Evolutionary conservation across 768 basidiomycete genomes (phyloP).

Genomic region (Pleurotus eryngii): DNA sequence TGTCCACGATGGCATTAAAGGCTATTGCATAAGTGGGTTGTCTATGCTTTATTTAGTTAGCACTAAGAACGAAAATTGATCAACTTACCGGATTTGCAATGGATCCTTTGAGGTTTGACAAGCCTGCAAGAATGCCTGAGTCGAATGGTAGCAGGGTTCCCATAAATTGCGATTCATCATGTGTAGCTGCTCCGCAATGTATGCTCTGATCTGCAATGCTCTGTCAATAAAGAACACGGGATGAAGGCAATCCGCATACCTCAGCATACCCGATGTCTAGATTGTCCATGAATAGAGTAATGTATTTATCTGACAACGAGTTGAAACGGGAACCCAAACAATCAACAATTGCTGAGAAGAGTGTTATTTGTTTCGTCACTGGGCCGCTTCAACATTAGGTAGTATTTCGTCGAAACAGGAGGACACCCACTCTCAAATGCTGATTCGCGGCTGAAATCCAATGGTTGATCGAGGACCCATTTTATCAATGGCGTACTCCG

Average conservation of each 20-base stretch:
- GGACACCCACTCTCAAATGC: conserved; percentile 73
- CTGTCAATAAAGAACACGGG: background rate
- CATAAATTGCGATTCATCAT: conserved; percentile 58
- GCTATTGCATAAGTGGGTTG: conserved; percentile 52
- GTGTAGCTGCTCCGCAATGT: conserved; percentile 66
- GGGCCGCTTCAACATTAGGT: conserved; percentile 9
- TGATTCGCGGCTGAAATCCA: conserved; percentile 83
- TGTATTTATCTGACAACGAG: conserved; percentile 62
- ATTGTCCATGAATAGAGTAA: conserved; percentile 69
- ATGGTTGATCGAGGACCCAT: conserved; percentile 71
- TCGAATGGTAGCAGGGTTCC: conserved; percentile 63
- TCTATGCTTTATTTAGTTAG: conserved; percentile 28
- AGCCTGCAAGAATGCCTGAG: conserved; percentile 50
- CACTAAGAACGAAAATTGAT: conserved; percentile 7
- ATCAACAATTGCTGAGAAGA: conserved; percentile 66
- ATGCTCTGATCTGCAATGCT: conserved; percentile 54
- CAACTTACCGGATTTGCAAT: conserved; percentile 51
- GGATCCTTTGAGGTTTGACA: conserved; percentile 54
- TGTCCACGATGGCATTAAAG: conserved; percentile 51
- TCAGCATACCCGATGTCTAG: conserved; percentile 84
- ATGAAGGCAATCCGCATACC: conserved; percentile 34
- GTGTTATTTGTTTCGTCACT: conserved; percentile 77
- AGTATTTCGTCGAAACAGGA: background rate
- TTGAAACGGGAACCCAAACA: conserved; percentile 65
- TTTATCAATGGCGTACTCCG: conserved; percentile 68